A percentile compares a stretch with the other conserved stretches of the same genome.
phyloP scores from a whole-genome alignment of 2,329 filamentous ascomycete species.

The Aspergillus bombycis region DNA sequence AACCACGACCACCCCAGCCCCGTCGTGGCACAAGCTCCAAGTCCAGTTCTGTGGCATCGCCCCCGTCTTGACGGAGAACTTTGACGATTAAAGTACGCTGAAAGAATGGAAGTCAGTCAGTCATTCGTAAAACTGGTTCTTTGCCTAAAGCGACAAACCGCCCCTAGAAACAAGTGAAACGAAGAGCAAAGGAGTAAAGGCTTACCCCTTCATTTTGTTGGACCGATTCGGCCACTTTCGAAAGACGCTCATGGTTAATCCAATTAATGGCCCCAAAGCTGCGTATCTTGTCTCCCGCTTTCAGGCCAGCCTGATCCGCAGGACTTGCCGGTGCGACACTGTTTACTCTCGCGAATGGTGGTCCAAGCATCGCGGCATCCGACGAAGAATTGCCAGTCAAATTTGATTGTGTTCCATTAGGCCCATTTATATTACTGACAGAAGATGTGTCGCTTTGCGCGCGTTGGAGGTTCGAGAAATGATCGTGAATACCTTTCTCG shows the following conservation, averaged over 20 bases:
- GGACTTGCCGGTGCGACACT: conserved; percentile 77
- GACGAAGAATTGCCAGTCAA: conserved; percentile 26
- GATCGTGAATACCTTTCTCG: conserved; percentile 83
- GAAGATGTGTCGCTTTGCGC: conserved; percentile 45
- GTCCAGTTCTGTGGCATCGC: conserved; percentile 59
- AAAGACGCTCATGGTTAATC: conserved; percentile 82
- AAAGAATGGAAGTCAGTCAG: conserved; percentile 6
- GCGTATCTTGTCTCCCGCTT: conserved; percentile 77
- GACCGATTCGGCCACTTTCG: conserved; percentile 85
- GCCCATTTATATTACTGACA: conserved; percentile 28
- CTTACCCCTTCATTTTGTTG: conserved; percentile 87
- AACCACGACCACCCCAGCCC: conserved; percentile 87
- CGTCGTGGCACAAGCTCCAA: conserved; percentile 74
- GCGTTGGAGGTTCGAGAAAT: conserved; percentile 75
- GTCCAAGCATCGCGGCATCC: conserved; percentile 49
- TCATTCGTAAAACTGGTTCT: background rate
- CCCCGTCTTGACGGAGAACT: conserved; percentile 55
- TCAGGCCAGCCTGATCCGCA: conserved; percentile 79
- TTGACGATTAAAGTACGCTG: conserved; percentile 74
- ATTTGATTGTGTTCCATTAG: conserved; percentile 25
- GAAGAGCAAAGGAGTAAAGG: conserved; percentile 3
- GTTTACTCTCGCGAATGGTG: conserved; percentile 87
- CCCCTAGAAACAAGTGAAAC: background rate
- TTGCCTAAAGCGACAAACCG: background rate
- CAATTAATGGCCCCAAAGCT: conserved; percentile 83